Evolutionary conservation across 2,329 filamentous ascomycete genomes (phyloP).

Genomic region (Diaporthe aspalathi): DNA sequence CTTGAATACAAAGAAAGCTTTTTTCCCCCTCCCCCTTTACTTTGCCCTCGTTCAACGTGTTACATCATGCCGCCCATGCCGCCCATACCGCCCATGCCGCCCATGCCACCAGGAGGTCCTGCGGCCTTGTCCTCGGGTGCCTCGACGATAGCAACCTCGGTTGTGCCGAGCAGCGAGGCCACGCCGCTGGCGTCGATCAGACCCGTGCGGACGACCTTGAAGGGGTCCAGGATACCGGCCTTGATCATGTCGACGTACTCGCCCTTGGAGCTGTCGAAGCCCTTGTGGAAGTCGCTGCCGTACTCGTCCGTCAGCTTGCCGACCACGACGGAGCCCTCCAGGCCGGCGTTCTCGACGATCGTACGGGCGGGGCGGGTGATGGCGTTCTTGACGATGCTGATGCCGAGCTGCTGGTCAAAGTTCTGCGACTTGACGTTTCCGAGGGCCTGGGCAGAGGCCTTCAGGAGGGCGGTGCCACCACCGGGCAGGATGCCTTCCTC

Average conservation of each 20-base stretch:
- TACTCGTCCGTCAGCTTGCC: conserved; percentile 98
- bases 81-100: conserved; percentile 65
- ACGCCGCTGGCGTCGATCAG: conserved; percentile 96
- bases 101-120: conserved; percentile 78
- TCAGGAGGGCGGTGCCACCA: conserved; percentile 97
- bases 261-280: conserved; percentile 95
- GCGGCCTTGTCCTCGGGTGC: conserved; percentile 89
- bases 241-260: conserved; percentile 99
- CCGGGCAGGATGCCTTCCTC: conserved; percentile 99
- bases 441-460: conserved; percentile 92
- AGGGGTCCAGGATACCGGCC: conserved; percentile 96
- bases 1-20: conserved; percentile 45
- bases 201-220: conserved; percentile 99
- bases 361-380: conserved; percentile 95
- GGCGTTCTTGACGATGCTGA: conserved; percentile 96
- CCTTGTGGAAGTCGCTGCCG: conserved; percentile 94
- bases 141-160: conserved; percentile 97
- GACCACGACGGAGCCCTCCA: conserved; percentile 95
- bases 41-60: conserved; percentile 45
- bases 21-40: not conserved
- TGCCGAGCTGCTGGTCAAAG: conserved; percentile 99
- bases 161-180: conserved; percentile 95
- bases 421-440: conserved; percentile 86
- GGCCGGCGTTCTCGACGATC: conserved; percentile 97
- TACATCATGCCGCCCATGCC: conserved; percentile 73